Conservation (phyloP, 306 rosid species). For the Leucaena leucocephala region DNA sequence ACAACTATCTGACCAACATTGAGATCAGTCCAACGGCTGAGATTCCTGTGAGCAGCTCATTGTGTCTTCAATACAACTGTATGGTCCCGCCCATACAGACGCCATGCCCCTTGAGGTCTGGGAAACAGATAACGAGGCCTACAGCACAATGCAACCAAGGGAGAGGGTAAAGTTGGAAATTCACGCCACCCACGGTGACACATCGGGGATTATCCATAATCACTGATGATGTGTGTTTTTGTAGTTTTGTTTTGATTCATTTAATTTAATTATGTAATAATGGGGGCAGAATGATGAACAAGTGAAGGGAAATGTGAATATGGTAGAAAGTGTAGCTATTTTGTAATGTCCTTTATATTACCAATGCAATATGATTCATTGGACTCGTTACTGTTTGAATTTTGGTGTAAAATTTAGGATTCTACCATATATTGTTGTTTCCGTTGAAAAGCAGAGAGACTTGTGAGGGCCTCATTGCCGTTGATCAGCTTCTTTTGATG, state of each 20-base stretch:
- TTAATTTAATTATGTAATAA: slow-evolving; percentile 33
- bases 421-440: too few species aligned
- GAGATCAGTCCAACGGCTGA: slow-evolving; percentile 88
- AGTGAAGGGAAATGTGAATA: slow-evolving; percentile 43
- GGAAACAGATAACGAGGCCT: slow-evolving; percentile 76
- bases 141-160: slow-evolving; percentile 69
- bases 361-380: slow-evolving; percentile 1
- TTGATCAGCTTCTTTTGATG: background rate
- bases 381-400: background rate
- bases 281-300: background rate
- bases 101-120: slow-evolving; percentile 84
- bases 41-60: slow-evolving; percentile 76
- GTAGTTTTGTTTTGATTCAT: slow-evolving; percentile 15
- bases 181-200: slow-evolving; percentile 27
- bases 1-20: slow-evolving; percentile 80
- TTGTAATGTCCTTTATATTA: background rate
- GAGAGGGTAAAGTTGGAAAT: slow-evolving; percentile 52
- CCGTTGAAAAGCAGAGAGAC: too few species aligned
- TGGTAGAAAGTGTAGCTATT: background rate
- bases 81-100: slow-evolving; percentile 90
- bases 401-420: background rate
- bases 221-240: background rate
- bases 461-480: background rate
- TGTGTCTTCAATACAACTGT: slow-evolving; percentile 93
- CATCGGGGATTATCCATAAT: background rate